phyloP scores from a whole-genome alignment of 192 early-diverging fungal genomes.

The Mortierella antarctica region DNA sequence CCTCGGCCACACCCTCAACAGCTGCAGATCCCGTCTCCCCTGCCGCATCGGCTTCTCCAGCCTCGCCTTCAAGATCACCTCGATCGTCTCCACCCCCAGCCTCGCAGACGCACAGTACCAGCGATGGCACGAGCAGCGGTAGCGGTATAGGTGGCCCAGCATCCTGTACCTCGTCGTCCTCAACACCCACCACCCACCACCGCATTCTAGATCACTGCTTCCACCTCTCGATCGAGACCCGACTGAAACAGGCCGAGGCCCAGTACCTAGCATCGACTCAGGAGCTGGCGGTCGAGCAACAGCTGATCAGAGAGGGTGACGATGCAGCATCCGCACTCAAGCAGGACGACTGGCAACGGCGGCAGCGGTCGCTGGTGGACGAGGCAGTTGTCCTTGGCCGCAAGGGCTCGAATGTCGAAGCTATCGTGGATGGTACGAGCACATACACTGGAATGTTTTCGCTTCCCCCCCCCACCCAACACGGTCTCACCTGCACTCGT shows the following conservation, averaged over 20 bases:
- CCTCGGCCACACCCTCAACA: background rate
- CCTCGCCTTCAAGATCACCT: constrained; percentile 25
- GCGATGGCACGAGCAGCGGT: background rate
- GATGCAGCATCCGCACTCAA: constrained; percentile 1
- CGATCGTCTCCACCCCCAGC: constrained; percentile 34
- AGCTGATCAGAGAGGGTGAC: constrained; percentile 2
- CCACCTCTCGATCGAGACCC: constrained; percentile 62
- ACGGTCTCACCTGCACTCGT: background rate
- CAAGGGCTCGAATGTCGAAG: constrained; percentile 47
- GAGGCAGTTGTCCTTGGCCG: constrained; percentile 45
- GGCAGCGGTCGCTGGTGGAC: constrained; percentile 37
- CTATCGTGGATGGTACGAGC: constrained; percentile 46
- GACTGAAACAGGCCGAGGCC: constrained; percentile 61
- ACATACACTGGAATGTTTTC: background rate
- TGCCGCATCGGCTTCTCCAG: background rate
- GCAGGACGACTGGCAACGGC: constrained; percentile 30
- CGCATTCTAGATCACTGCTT: constrained; percentile 64
- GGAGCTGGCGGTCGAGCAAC: constrained; percentile 48
- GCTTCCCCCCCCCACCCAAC: background rate
- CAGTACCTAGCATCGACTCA: constrained; percentile 52
- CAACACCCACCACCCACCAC: constrained; percentile 58
- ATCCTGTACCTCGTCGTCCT: background rate
- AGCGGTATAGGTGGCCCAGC: background rate
- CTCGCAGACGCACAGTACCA: background rate
- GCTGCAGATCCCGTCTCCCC: constrained; percentile 7